Conservation (phyloP, 306 rosid species). For the Trichosanthes cucumerina region DNA sequence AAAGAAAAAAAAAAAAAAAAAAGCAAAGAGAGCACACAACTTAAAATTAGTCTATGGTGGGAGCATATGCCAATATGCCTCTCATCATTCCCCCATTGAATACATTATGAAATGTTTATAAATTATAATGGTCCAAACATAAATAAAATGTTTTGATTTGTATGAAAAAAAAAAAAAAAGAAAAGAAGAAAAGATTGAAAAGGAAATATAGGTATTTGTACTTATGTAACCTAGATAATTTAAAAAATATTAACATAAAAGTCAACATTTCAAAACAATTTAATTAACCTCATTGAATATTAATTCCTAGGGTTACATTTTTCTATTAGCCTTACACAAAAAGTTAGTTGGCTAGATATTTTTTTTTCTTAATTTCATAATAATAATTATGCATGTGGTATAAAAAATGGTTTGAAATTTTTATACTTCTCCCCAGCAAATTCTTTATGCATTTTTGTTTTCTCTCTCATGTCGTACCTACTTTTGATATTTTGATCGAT, state of each 20-base stretch:
- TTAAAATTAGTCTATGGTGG: slow-evolving; percentile 1
- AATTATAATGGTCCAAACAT: background rate
- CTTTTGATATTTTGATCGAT: too few relatives aligned
- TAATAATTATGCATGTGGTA: background rate
- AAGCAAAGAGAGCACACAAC: background rate
- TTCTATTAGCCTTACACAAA: background rate
- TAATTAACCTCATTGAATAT: background rate
- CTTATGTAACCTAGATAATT: background rate
- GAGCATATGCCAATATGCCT: background rate
- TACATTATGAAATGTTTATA: background rate
- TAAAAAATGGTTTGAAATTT: too few relatives aligned
- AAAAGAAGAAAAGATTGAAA: background rate
- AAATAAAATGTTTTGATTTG: background rate
- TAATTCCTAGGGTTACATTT: background rate
- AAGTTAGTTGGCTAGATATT: background rate
- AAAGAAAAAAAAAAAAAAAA: background rate
- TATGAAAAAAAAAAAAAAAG: background rate
- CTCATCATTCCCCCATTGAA: background rate
- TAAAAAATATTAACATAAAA: background rate
- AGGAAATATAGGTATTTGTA: background rate
- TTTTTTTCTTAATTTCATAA: background rate
- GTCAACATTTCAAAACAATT: background rate
- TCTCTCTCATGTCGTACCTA: background rate
- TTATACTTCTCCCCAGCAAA: background rate
- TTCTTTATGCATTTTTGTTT: background rate